Conservation (phyloP, 352 stramenopile species). For the Globisporangium cederbergense region DNA sequence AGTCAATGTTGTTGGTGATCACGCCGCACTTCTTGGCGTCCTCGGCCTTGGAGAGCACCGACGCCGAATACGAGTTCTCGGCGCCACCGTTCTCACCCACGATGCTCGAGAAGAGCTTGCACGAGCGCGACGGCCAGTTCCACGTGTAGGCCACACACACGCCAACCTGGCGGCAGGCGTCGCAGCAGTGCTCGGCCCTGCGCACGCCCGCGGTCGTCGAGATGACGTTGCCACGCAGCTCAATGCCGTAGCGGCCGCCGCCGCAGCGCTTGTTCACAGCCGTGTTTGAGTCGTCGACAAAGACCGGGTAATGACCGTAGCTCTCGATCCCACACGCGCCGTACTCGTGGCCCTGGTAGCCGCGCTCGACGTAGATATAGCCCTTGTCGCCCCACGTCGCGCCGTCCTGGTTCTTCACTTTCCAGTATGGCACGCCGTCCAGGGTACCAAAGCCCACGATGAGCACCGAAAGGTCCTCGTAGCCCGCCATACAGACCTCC, state of each 20-base stretch:
- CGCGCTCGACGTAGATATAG: constrained; percentile 29
- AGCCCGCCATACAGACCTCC: constrained; percentile 33
- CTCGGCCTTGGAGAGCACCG: not conserved
- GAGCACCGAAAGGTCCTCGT: constrained; percentile 25
- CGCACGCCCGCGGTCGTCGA: not conserved
- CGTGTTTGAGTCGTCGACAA: not conserved
- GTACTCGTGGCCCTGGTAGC: not conserved
- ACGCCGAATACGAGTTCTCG: not conserved
- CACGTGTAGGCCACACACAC: not conserved
- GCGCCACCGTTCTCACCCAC: not conserved
- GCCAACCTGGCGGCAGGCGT: not conserved
- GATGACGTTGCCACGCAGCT: not conserved
- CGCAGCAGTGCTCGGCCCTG: constrained; percentile 5
- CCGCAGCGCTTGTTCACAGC: constrained; percentile 4
- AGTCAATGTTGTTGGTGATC: constrained; percentile 25
- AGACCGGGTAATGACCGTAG: not conserved
- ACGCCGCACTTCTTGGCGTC: constrained; percentile 13
- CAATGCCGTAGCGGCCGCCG: not conserved
- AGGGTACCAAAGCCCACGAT: constrained; percentile 30
- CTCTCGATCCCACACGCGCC: not conserved
- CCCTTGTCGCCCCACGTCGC: constrained; percentile 32
- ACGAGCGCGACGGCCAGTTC: constrained; percentile 1
- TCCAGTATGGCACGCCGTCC: constrained; percentile 25
- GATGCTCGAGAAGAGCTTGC: not conserved
- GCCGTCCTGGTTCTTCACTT: constrained; percentile 46